phyloP scores from a whole-genome alignment of 2,329 filamentous ascomycete genomes.

The Fusarium gaditjirri region DNA sequence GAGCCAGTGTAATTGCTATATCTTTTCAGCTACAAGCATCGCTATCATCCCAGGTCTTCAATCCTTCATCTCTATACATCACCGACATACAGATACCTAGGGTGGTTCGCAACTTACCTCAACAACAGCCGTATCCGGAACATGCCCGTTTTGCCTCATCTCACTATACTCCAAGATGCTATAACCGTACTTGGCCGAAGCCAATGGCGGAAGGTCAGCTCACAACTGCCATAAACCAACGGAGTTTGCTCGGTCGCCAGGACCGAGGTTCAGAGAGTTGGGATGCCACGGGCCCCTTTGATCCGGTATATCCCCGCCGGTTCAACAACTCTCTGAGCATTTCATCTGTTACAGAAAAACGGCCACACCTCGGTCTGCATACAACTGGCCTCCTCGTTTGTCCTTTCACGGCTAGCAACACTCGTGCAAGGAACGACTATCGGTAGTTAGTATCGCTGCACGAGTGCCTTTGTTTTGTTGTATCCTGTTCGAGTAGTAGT shows the following conservation, averaged over 20 bases:
- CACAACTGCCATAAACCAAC: not conserved
- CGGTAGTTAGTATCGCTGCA: not conserved
- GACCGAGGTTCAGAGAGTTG: slow-evolving; percentile 39
- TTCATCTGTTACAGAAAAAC: not conserved
- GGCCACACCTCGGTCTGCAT: slow-evolving; percentile 15
- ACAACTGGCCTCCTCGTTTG: not conserved
- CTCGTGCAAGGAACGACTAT: not conserved
- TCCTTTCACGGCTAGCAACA: not conserved
- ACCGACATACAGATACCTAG: not conserved
- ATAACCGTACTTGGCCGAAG: slow-evolving; percentile 16
- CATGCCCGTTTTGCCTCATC: slow-evolving; percentile 20
- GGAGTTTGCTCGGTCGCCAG: slow-evolving; percentile 28
- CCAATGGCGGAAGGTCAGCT: not conserved
- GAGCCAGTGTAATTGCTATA: not conserved
- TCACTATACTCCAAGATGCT: not conserved
- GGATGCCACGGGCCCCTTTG: slow-evolving; percentile 39
- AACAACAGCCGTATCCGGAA: slow-evolving; percentile 14
- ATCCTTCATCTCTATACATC: not conserved
- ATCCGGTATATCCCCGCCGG: slow-evolving; percentile 35
- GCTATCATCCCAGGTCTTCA: not conserved
- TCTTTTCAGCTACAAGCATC: not conserved
- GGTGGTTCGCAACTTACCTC: not conserved
- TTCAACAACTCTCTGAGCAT: not conserved
- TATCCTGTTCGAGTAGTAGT: slow-evolving; percentile 13
- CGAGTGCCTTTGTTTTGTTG: not conserved